phyloP scores from a whole-genome alignment of 2,329 filamentous ascomycete genomes.

The Furcasterigmium sp. region DNA sequence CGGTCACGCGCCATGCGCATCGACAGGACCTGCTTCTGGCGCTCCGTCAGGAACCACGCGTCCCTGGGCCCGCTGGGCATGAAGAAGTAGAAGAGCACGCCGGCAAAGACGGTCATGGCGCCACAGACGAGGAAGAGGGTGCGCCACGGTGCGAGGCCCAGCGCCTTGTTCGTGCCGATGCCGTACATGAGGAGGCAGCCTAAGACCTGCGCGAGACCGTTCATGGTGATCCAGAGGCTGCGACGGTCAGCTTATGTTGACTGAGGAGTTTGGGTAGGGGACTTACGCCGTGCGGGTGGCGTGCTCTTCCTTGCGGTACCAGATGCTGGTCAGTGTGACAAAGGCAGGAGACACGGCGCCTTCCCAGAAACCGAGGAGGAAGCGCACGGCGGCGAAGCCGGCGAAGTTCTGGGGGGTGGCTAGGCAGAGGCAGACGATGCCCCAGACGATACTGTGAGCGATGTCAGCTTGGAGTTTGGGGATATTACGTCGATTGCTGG shows the following conservation, averaged over 20 bases:
- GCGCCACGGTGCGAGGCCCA: constrained; percentile 38
- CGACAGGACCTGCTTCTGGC: constrained; percentile 35
- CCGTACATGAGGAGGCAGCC: constrained; percentile 25
- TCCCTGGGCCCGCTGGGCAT: constrained; percentile 40
- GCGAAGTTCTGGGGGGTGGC: constrained; percentile 32
- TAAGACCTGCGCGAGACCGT: constrained; percentile 20
- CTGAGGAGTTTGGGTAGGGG: background rate
- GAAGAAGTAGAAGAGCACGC: constrained; percentile 36
- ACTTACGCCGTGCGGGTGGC: constrained; percentile 18
- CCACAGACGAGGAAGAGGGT: constrained; percentile 44
- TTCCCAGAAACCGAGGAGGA: constrained; percentile 34
- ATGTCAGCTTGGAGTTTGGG: background rate
- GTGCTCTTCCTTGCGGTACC: constrained; percentile 24
- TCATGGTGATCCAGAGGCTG: constrained; percentile 24
- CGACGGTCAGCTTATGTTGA: constrained; percentile 1
- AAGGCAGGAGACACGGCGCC: constrained; percentile 26
- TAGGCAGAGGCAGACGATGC: constrained; percentile 22
- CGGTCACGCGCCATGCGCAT: constrained; percentile 24
- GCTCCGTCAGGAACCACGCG: constrained; percentile 41
- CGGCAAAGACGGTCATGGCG: constrained; percentile 34
- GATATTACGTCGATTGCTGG: too few relatives aligned
- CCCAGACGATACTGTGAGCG: background rate
- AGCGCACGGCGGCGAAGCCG: constrained; percentile 31
- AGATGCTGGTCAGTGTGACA: constrained; percentile 24
- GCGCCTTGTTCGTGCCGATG: constrained; percentile 34